phyloP scores from a whole-genome alignment of 2,329 filamentous ascomycete genomes.

The Cryphonectria japonica region DNA sequence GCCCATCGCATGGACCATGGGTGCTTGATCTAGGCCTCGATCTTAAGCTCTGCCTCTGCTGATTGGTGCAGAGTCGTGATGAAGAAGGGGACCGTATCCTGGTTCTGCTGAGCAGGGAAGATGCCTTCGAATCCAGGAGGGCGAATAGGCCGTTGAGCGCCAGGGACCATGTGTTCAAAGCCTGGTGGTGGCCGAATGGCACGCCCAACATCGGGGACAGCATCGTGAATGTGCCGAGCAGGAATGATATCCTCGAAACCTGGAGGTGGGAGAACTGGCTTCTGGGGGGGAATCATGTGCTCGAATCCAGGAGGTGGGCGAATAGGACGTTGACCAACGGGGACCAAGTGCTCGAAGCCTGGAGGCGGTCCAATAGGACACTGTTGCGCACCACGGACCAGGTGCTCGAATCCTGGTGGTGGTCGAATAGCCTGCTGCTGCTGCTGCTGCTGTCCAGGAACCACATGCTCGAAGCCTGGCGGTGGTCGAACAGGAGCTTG shows the following conservation, averaged over 20 bases:
- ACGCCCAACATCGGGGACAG: background rate
- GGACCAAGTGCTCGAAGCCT: background rate
- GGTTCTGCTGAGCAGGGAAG: background rate
- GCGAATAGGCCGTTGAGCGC: background rate
- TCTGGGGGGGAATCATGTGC: background rate
- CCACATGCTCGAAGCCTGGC: background rate
- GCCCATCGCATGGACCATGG: background rate
- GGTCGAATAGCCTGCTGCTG: background rate
- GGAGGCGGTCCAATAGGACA: background rate
- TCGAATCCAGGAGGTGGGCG: background rate
- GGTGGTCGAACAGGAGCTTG: background rate
- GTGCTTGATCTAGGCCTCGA: background rate
- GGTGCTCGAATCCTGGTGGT: background rate
- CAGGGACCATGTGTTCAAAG: background rate
- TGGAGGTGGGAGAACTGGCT: background rate
- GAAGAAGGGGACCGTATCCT: background rate
- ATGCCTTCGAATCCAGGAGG: slow-evolving; percentile 1
- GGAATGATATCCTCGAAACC: background rate
- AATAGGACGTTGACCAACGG: background rate
- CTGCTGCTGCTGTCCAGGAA: background rate
- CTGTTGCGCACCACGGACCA: background rate
- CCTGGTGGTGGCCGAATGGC: background rate
- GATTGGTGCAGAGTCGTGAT: background rate
- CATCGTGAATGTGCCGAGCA: background rate
- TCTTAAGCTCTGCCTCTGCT: background rate